A percentile compares a stretch with the other conserved stretches of the same genome.
These are phyloP conservation scores for Leersia perrieri DNA, from an alignment of 176 grass and related monocot genomes.

Conservation along the genomic window DNA sequence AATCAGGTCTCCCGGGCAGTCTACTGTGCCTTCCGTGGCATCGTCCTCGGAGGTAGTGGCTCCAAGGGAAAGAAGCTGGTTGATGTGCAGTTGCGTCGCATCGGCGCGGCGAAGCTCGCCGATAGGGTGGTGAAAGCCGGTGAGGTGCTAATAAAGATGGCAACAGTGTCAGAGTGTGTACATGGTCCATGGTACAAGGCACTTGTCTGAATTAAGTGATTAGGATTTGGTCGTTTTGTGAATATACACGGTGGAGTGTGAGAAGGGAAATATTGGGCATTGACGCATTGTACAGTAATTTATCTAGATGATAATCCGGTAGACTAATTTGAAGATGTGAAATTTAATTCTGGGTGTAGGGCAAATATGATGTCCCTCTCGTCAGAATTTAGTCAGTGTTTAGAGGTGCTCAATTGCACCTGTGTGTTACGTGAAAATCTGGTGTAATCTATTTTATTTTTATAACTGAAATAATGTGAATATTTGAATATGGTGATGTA, in stretches of 20 bases:
- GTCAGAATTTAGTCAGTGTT: constrained; percentile 33
- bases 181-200: constrained; percentile 80
- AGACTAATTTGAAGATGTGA: constrained; percentile 21
- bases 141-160: constrained; percentile 52
- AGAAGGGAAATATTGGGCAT: constrained; percentile 21
- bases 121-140: constrained; percentile 43
- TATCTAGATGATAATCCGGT: constrained; percentile 1
- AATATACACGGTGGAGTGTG: constrained; percentile 24
- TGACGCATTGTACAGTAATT: constrained; percentile 37
- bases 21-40: constrained; percentile 52
- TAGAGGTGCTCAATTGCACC: constrained; percentile 15
- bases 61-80: constrained; percentile 63
- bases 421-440: not conserved
- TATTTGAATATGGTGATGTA: not conserved
- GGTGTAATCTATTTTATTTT: not conserved
- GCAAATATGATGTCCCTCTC: constrained; percentile 36
- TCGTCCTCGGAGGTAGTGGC: constrained; percentile 55
- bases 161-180: constrained; percentile 51
- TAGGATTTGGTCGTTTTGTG: constrained; percentile 28
- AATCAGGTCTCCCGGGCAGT: constrained; percentile 59
- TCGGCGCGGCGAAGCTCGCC: constrained; percentile 43
- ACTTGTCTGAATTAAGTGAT: constrained; percentile 48
- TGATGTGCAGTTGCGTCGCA: constrained; percentile 44
- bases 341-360: constrained; percentile 22
- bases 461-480: constrained; percentile 38